Conservation (phyloP, 2,329 filamentous ascomycete species). For the Fusarium albidum region DNA sequence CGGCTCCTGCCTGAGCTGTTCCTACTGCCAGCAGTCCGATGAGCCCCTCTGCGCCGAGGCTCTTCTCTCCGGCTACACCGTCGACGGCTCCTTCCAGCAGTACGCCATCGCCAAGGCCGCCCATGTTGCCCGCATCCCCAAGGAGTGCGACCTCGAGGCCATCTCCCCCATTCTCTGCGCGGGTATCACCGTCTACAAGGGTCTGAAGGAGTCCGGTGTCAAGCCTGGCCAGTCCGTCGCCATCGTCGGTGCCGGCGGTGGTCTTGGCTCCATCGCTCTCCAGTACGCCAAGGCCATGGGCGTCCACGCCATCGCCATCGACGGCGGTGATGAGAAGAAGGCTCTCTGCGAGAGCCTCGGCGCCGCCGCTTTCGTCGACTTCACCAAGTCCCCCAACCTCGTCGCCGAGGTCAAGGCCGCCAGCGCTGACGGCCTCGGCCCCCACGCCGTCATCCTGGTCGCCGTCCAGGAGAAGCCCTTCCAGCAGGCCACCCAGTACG, state of each 20-base stretch:
- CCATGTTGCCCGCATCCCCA: slow-evolving; percentile 83
- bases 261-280: slow-evolving; percentile 78
- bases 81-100: slow-evolving; percentile 93
- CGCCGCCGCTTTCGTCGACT: slow-evolving; percentile 80
- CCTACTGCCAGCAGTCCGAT: slow-evolving; percentile 81
- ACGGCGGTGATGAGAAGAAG: slow-evolving; percentile 83
- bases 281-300: slow-evolving; percentile 96
- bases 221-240: slow-evolving; percentile 80
- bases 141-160: slow-evolving; percentile 77
- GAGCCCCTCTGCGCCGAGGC: slow-evolving; percentile 84
- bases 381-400: slow-evolving; percentile 76
- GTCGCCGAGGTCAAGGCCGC: slow-evolving; percentile 85
- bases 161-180: slow-evolving; percentile 85
- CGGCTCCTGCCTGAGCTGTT: slow-evolving; percentile 82
- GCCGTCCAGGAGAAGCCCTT: slow-evolving; percentile 92
- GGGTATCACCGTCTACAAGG: slow-evolving; percentile 90
- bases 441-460: slow-evolving; percentile 86
- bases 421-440: slow-evolving; percentile 82
- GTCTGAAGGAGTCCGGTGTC: slow-evolving; percentile 83
- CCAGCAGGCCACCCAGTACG: slow-evolving; percentile 91
- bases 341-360: slow-evolving; percentile 75
- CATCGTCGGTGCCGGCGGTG: slow-evolving; percentile 86
- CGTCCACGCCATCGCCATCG: slow-evolving; percentile 80
- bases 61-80: slow-evolving; percentile 86
- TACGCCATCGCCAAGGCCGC: slow-evolving; percentile 88